These are phyloP conservation scores for Boletus pseudopeckii DNA, from an alignment of 768 basidiomycete genomes.

Conservation along the genomic window DNA sequence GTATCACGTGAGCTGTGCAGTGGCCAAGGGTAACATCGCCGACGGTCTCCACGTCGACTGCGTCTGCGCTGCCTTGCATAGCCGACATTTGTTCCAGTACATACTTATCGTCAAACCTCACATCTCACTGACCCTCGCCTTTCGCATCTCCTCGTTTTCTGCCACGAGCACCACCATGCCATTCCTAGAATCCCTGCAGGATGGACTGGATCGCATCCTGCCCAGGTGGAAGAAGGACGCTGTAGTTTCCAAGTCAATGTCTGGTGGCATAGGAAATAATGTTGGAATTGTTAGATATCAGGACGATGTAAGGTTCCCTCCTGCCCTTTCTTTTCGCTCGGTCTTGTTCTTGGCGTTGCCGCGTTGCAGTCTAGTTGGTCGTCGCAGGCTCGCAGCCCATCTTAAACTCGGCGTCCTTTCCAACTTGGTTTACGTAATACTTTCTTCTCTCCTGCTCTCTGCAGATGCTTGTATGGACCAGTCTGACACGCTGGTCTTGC, in stretches of 20 bases:
- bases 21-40: not conserved
- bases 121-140: not conserved
- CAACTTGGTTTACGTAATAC: slow-evolving; percentile 34
- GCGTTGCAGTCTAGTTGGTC: slow-evolving; percentile 15
- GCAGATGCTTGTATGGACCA: slow-evolving; percentile 37
- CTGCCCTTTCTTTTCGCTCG: not conserved
- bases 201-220: slow-evolving; percentile 31
- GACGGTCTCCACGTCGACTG: slow-evolving; percentile 2
- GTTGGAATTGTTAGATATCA: slow-evolving; percentile 60
- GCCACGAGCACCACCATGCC: slow-evolving; percentile 16
- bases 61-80: slow-evolving; percentile 12
- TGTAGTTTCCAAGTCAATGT: slow-evolving; percentile 34
- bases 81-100: slow-evolving; percentile 2
- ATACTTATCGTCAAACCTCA: slow-evolving; percentile 5
- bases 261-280: slow-evolving; percentile 57
- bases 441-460: slow-evolving; percentile 22
- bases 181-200: slow-evolving; percentile 28
- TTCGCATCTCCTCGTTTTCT: not conserved
- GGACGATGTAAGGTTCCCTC: slow-evolving; percentile 61
- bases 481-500: slow-evolving; percentile 52
- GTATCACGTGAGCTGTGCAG: slow-evolving; percentile 21
- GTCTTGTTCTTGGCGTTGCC: slow-evolving; percentile 1
- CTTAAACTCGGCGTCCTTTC: slow-evolving; percentile 20
- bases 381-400: slow-evolving; percentile 13
- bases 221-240: slow-evolving; percentile 17